Percentiles rank a stretch among this genome's conserved stretches.
Evolutionary conservation across 1,139 yeast genomes (phyloP).

Genomic region (Suhomyces atakaporum): DNA sequence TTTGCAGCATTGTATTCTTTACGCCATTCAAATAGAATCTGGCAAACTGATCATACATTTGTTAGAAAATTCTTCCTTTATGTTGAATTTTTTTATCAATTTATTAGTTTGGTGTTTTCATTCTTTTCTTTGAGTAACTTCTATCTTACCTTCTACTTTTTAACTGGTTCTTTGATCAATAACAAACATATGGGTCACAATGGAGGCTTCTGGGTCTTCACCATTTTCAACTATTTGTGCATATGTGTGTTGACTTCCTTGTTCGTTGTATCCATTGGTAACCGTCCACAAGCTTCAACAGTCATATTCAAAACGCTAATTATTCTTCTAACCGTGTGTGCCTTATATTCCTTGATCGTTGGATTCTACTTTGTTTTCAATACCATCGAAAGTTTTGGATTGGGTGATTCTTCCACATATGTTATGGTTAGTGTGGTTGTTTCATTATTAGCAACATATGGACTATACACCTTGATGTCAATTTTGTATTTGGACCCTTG

Average conservation of each 20-base stretch:
- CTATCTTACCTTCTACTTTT: slow-evolving; percentile 86
- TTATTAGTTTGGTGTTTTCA: slow-evolving; percentile 72
- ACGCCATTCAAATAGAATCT: slow-evolving; percentile 73
- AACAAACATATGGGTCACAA: slow-evolving; percentile 55
- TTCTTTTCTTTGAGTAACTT: slow-evolving; percentile 91
- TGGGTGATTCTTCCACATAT: slow-evolving; percentile 51
- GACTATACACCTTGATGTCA: slow-evolving; percentile 78
- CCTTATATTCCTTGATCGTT: slow-evolving; percentile 76
- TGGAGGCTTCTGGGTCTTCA: slow-evolving; percentile 80
- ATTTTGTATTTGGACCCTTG: slow-evolving; percentile 87
- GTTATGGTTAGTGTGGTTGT: slow-evolving; percentile 73
- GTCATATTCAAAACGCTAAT: slow-evolving; percentile 72
- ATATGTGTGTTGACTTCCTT: slow-evolving; percentile 80
- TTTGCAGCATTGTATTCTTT: slow-evolving; percentile 93
- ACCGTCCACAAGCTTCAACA: slow-evolving; percentile 87
- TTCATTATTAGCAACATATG: slow-evolving; percentile 88
- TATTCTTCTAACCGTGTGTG: slow-evolving; percentile 71
- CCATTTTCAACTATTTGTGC: slow-evolving; percentile 80
- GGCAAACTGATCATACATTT: slow-evolving; percentile 83
- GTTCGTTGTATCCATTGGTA: slow-evolving; percentile 91
- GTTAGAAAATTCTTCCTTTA: slow-evolving; percentile 77
- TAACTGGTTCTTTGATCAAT: slow-evolving; percentile 79
- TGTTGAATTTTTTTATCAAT: slow-evolving; percentile 82
- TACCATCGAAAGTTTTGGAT: slow-evolving; percentile 47
- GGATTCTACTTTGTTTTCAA: slow-evolving; percentile 77